Evolutionary conservation across 2,329 filamentous ascomycete genomes (phyloP).

Genomic region (Microsporum canis): DNA sequence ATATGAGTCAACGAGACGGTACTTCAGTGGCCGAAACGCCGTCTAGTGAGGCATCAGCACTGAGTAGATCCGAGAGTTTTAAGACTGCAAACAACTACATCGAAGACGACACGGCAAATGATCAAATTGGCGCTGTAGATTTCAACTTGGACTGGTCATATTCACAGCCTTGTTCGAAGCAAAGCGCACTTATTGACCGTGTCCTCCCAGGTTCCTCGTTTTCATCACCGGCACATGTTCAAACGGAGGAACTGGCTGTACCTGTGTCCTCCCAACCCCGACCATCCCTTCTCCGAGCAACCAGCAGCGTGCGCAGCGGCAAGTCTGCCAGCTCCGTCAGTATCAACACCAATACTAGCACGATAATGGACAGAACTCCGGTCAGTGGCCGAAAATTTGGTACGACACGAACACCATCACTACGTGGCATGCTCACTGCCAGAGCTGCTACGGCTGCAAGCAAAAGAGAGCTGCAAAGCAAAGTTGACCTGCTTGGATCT

Average conservation of each 20-base stretch:
- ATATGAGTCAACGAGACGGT: conserved; percentile 9
- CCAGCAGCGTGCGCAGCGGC: conserved; percentile 4
- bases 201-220: neutral
- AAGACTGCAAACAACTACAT: neutral
- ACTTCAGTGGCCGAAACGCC: neutral
- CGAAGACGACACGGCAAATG: neutral
- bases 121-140: neutral
- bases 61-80: neutral
- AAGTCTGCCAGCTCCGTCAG: neutral
- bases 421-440: neutral
- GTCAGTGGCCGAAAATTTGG: neutral
- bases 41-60: neutral
- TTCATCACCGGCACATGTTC: neutral
- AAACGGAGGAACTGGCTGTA: neutral
- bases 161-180: neutral
- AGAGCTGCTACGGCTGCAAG: neutral
- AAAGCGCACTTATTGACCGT: neutral
- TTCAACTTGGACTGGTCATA: neutral
- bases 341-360: neutral
- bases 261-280: conserved; percentile 9
- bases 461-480: neutral
- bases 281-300: conserved; percentile 2
- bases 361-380: neutral
- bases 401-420: neutral
- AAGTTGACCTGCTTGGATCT: neutral